Evolutionary conservation across 1,284 basidiomycete species (phyloP).

Genomic region (Irpex rosettiformis): DNA sequence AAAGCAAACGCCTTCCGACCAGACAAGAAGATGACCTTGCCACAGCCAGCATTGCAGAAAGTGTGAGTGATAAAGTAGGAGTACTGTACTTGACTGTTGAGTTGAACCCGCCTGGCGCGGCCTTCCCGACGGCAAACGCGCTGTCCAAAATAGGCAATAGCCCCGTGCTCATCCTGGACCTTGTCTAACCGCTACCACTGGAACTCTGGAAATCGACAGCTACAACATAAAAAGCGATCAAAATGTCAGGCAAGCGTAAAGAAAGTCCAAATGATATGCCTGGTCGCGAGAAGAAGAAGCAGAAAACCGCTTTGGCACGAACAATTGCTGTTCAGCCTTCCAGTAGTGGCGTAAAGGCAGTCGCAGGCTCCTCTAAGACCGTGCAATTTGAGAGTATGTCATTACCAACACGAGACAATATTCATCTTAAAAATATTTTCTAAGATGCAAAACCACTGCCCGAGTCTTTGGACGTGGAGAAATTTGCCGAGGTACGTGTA

Average conservation of each 20-base stretch:
- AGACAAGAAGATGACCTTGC: neutral
- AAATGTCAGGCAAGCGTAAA: neutral
- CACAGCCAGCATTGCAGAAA: neutral
- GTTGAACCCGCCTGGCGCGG: neutral
- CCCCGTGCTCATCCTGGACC: neutral
- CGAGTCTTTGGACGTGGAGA: conserved; percentile 78
- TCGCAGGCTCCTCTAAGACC: conserved; percentile 38
- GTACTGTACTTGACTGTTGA: neutral
- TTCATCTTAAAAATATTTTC: neutral
- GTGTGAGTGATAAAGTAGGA: neutral
- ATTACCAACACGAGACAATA: neutral
- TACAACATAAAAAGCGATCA: neutral
- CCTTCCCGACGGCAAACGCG: neutral
- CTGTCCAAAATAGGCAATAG: neutral
- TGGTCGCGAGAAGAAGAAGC: conserved; percentile 63
- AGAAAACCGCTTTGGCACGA: conserved; percentile 59
- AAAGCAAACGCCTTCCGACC: conserved; percentile 19
- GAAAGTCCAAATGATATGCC: conserved; percentile 27
- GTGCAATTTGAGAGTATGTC: conserved; percentile 39
- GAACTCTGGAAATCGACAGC: neutral
- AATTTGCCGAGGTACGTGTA: conserved; percentile 71
- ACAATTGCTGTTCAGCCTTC: conserved; percentile 59
- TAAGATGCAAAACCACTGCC: conserved; percentile 52
- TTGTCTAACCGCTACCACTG: neutral
- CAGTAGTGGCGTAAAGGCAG: conserved; percentile 22